Evolutionary conservation across 1,284 basidiomycete species (phyloP).

Genomic region (Ustilago vetiveriae): DNA sequence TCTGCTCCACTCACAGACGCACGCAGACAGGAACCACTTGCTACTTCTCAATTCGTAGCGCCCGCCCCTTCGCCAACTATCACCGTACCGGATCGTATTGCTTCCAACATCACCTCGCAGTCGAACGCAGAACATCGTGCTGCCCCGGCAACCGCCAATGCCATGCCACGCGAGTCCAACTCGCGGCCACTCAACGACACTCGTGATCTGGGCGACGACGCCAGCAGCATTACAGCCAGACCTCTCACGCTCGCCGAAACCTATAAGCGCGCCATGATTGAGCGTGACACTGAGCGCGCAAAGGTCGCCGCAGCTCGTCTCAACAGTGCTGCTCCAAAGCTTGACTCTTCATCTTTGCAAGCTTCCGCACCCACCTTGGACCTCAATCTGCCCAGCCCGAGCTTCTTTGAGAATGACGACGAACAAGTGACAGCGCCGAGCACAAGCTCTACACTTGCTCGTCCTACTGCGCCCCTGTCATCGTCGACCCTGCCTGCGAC

Average conservation of each 20-base stretch:
- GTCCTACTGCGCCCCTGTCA: not conserved
- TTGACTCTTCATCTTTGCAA: not conserved
- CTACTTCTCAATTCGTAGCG: too few species aligned
- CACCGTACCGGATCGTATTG: conserved; percentile 17
- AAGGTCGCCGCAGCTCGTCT: conserved; percentile 3
- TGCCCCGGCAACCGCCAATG: not conserved
- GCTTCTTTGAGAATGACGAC: conserved; percentile 32
- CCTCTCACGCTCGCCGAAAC: conserved; percentile 31
- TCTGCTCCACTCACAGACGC: too few species aligned
- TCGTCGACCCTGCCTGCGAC: not conserved
- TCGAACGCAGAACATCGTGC: not conserved
- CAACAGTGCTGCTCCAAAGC: not conserved
- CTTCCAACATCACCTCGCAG: conserved; percentile 1
- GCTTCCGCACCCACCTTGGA: conserved; percentile 34
- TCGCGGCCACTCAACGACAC: not conserved
- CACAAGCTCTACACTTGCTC: not conserved
- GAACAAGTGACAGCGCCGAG: not conserved
- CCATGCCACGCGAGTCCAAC: not conserved
- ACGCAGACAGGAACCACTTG: conserved; percentile 3
- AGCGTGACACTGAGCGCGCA: conserved; percentile 24
- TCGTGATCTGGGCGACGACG: conserved; percentile 1
- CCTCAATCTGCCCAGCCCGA: conserved; percentile 37
- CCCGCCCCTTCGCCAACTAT: too few species aligned
- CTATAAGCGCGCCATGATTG: conserved; percentile 40
- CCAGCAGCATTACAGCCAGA: conserved; percentile 5